These are phyloP conservation scores for Akanthomyces dipterigenus DNA, from an alignment of 2,329 filamentous ascomycete species.

Conservation along the genomic window DNA sequence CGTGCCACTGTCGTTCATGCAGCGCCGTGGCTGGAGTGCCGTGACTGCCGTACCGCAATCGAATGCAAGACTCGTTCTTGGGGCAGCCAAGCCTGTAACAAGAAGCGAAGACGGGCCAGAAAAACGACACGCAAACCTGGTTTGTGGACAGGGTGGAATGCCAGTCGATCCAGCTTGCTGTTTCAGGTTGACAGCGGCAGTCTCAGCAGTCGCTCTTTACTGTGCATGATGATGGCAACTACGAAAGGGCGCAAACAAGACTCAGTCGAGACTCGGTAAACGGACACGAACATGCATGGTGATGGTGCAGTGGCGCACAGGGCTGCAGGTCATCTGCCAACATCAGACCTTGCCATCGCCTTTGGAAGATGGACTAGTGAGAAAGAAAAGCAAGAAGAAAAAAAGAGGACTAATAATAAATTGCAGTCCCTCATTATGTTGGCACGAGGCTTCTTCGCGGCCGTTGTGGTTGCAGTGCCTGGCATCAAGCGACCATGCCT, in stretches of 20 bases:
- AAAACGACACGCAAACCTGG: background rate
- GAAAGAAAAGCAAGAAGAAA: background rate
- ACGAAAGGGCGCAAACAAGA: background rate
- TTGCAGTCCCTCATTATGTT: background rate
- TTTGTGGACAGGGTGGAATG: background rate
- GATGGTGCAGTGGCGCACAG: background rate
- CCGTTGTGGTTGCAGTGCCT: background rate
- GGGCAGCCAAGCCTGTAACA: background rate
- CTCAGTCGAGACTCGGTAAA: background rate
- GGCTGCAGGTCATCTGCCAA: background rate
- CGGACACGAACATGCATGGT: background rate
- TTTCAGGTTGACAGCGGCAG: conserved; percentile 3
- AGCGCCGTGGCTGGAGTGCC: background rate
- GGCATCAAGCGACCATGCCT: background rate
- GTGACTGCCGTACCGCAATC: background rate
- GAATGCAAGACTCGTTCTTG: background rate
- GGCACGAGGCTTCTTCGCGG: background rate
- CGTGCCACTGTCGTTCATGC: background rate
- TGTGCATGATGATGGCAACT: background rate
- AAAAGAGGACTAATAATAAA: too few species aligned
- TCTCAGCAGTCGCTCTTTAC: background rate
- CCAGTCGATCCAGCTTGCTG: background rate
- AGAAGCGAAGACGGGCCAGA: background rate
- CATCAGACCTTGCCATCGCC: background rate
- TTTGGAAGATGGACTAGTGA: background rate